Evolutionary conservation across 208 protist genomes (phyloP).

Genomic region (Wallacemonas collosoma): DNA sequence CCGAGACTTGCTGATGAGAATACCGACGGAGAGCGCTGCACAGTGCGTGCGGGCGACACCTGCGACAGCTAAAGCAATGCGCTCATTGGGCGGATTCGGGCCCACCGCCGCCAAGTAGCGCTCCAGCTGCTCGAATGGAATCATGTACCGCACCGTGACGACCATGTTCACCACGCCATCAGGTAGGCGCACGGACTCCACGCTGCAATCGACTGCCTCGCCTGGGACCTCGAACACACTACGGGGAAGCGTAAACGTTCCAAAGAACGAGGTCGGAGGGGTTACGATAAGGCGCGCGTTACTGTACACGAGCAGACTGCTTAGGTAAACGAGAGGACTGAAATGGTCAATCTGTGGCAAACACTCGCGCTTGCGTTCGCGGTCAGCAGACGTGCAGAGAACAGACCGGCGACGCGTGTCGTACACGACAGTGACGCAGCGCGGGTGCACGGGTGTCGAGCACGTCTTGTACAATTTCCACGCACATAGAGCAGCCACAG

Average conservation of each 20-base stretch:
- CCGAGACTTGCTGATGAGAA: conserved; percentile 62
- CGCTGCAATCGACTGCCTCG: conserved; percentile 57
- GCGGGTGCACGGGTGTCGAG: conserved; percentile 52
- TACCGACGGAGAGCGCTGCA: conserved; percentile 64
- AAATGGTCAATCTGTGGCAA: conserved; percentile 53
- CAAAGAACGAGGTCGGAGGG: conserved; percentile 76
- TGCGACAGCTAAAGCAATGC: conserved; percentile 60
- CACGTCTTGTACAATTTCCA: conserved; percentile 60
- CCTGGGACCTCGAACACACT: conserved; percentile 49
- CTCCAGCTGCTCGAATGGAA: conserved; percentile 74
- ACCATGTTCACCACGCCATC: conserved; percentile 76
- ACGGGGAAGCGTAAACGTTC: conserved; percentile 70
- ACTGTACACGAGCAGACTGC: conserved; percentile 49
- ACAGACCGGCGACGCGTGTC: conserved; percentile 74
- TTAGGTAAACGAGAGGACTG: conserved; percentile 52
- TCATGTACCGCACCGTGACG: conserved; percentile 65
- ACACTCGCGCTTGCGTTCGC: conserved; percentile 32
- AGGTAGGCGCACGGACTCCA: conserved; percentile 57
- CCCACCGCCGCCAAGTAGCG: conserved; percentile 82
- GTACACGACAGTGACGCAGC: conserved; percentile 83
- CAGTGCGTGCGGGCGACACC: conserved; percentile 49
- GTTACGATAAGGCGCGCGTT: conserved; percentile 46
- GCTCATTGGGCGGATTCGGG: conserved; percentile 69
- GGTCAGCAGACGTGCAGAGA: conserved; percentile 66
- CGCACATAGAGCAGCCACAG: conserved; percentile 38